Evolutionary conservation across 768 basidiomycete species (phyloP).

Genomic region (Termitomyces sp.): DNA sequence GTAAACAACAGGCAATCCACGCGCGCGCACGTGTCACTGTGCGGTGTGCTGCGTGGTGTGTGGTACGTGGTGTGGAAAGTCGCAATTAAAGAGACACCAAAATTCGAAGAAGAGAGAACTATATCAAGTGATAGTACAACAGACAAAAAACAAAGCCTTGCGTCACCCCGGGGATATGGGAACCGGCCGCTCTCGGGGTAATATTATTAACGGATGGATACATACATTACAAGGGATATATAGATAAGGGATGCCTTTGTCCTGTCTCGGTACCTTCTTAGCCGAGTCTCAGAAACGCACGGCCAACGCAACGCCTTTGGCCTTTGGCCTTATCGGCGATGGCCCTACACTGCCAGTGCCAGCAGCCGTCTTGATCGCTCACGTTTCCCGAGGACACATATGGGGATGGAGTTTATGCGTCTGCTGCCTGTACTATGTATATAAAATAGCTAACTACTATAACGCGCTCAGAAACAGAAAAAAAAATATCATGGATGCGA

Average conservation of each 20-base stretch:
- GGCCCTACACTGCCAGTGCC: too few species aligned
- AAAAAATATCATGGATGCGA: constrained; percentile 15
- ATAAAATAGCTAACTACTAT: neutral
- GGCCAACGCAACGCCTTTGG: too few species aligned
- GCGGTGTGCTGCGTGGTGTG: too few species aligned
- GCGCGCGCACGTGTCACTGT: too few species aligned
- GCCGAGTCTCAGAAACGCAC: neutral
- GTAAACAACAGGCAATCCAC: too few species aligned
- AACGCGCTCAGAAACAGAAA: constrained; percentile 18
- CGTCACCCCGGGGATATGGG: too few species aligned
- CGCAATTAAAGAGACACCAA: too few species aligned
- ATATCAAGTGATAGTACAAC: too few species aligned
- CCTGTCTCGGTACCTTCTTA: neutral
- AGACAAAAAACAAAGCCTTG: too few species aligned
- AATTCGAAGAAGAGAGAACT: too few species aligned
- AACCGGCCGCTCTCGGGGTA: neutral
- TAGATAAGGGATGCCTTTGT: neutral
- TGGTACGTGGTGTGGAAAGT: too few species aligned
- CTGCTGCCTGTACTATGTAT: constrained; percentile 4
- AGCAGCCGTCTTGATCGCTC: neutral
- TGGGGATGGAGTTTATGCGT: neutral
- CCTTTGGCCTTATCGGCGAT: too few species aligned
- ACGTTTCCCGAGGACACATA: neutral
- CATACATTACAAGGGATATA: neutral
- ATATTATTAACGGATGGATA: neutral